phyloP scores from a whole-genome alignment of 129 eudicot species.

The Ambrosia trifida region DNA sequence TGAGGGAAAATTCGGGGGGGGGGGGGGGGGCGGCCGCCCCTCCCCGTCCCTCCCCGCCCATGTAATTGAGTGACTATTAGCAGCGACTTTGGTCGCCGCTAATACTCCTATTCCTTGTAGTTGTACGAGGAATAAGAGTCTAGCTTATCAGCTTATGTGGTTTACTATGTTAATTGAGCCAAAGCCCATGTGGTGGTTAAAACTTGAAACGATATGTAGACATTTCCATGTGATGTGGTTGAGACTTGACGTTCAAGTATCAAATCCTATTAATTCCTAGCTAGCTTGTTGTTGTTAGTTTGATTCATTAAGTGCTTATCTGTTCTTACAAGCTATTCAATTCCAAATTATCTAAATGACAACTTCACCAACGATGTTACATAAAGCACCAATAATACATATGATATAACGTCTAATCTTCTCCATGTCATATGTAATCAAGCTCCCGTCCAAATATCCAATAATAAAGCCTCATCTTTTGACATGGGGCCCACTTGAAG shows the following conservation, averaged over 20 bases:
- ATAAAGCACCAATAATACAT: slow-evolving; percentile 15
- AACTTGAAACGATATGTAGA: not conserved
- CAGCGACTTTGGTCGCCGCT: too few species aligned
- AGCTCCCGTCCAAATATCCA: not conserved
- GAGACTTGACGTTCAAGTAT: slow-evolving; percentile 12
- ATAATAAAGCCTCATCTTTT: not conserved
- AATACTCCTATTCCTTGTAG: too few species aligned
- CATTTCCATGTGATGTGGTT: slow-evolving; percentile 7
- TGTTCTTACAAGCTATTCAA: slow-evolving; percentile 24
- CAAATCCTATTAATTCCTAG: not conserved
- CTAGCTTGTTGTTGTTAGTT: not conserved
- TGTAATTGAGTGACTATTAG: too few species aligned
- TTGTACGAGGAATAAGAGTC: too few species aligned
- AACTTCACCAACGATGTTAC: slow-evolving; percentile 9
- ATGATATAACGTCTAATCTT: slow-evolving; percentile 12
- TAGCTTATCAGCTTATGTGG: too few species aligned
- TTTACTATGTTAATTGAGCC: too few species aligned
- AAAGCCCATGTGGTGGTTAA: not conserved
- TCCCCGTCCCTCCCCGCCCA: too few species aligned
- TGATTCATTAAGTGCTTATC: not conserved
- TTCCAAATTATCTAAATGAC: slow-evolving; percentile 1
- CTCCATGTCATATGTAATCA: slow-evolving; percentile 8
- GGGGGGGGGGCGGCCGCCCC: too few species aligned
- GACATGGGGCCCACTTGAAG: not conserved
- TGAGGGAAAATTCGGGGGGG: too few species aligned